Percentiles rank a stretch among this genome's conserved stretches.
phyloP scores from a whole-genome alignment of 1,284 basidiomycete genomes.

The Ganoderma meredithae region DNA sequence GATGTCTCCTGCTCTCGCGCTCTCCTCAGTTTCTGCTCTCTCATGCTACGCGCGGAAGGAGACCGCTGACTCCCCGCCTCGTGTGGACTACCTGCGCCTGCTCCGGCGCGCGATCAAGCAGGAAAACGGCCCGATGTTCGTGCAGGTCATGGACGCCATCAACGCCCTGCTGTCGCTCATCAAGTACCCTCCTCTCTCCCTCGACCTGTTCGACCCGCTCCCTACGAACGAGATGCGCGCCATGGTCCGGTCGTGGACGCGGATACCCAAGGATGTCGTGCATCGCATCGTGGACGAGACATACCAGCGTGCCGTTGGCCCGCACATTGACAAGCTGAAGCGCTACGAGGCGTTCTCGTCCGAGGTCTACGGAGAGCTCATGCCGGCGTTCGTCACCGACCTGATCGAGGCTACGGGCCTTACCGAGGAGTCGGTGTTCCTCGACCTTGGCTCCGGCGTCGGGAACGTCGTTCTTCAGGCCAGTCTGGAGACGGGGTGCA shows the following conservation, averaged over 20 bases:
- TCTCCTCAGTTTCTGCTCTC: conserved; percentile 44
- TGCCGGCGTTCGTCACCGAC: conserved; percentile 72
- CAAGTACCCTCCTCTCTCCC: conserved; percentile 66
- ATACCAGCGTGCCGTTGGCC: conserved; percentile 80
- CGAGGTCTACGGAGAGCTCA: conserved; percentile 79
- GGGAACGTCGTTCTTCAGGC: conserved; percentile 82
- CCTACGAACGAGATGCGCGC: conserved; percentile 57
- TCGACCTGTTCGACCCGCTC: conserved; percentile 52
- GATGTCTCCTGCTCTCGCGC: conserved; percentile 32
- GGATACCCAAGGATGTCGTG: conserved; percentile 64
- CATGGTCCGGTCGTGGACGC: conserved; percentile 56
- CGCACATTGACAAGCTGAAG: conserved; percentile 66
- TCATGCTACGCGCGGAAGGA: conserved; percentile 43
- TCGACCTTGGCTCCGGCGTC: conserved; percentile 83
- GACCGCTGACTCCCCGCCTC: conserved; percentile 37
- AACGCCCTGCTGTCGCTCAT: conserved; percentile 64
- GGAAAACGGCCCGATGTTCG: conserved; percentile 72
- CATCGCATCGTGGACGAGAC: conserved; percentile 80
- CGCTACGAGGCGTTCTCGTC: conserved; percentile 80
- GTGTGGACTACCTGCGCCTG: conserved; percentile 59
- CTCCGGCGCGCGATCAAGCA: conserved; percentile 69
- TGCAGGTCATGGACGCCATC: conserved; percentile 63
- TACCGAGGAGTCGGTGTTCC: conserved; percentile 64
- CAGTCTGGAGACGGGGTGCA: conserved; percentile 77
- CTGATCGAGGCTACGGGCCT: conserved; percentile 67